Evolutionary conservation across 805 yeast species (phyloP).

Genomic region (Teunomyces panamensis): DNA sequence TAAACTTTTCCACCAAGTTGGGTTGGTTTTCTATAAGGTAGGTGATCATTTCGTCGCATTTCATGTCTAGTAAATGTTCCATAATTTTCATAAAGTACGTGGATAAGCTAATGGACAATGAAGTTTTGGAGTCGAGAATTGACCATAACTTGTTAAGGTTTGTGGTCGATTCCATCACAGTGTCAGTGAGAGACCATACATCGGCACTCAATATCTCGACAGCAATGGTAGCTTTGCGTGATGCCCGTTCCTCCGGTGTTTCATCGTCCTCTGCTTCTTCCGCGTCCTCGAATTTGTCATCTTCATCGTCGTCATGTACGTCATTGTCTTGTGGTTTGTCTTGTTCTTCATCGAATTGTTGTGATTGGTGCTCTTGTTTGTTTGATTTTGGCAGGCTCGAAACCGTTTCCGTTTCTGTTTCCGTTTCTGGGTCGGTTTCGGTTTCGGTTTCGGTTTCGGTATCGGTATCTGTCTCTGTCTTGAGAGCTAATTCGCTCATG

Average conservation of each 20-base stretch:
- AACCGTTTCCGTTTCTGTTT: not conserved
- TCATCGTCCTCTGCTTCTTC: conserved; percentile 16
- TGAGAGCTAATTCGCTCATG: not conserved
- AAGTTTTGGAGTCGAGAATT: conserved; percentile 63
- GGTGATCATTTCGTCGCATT: conserved; percentile 46
- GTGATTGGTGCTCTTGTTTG: not conserved
- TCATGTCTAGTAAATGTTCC: conserved; percentile 56
- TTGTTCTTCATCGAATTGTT: conserved; percentile 15
- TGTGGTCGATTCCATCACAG: conserved; percentile 72
- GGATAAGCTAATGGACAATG: conserved; percentile 72
- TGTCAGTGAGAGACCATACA: conserved; percentile 90
- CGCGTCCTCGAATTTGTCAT: conserved; percentile 11
- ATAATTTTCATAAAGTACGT: conserved; percentile 89
- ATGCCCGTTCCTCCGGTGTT: conserved; percentile 30
- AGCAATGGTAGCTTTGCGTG: conserved; percentile 48
- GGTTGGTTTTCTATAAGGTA: conserved; percentile 44
- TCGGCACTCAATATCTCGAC: conserved; percentile 90
- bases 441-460: no score
- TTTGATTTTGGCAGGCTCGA: not conserved
- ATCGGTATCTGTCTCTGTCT: not conserved
- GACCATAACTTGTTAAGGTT: conserved; percentile 76
- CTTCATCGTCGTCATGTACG: conserved; percentile 13
- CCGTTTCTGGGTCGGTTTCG: no score
- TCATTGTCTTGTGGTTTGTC: conserved; percentile 23
- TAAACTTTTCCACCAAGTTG: conserved; percentile 38